Percentiles rank a stretch among this genome's conserved stretches.
Conservation (phyloP, 2,329 filamentous ascomycete genomes). For the Curvularia sp. region DNA sequence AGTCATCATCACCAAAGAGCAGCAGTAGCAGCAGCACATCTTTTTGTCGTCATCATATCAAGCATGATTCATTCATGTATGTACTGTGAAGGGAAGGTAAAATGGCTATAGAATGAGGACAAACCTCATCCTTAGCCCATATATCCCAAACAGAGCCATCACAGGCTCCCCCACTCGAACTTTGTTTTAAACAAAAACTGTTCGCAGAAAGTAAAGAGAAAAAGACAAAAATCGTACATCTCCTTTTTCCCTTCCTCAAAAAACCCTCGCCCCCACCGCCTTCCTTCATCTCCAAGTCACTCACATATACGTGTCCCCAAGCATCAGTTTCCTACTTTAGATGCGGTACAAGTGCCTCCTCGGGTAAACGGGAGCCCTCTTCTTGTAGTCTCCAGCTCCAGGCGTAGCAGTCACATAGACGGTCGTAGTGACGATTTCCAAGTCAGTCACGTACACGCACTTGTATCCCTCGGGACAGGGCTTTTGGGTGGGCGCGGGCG, state of each 20-base stretch:
- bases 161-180: constrained; percentile 24
- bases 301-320: not conserved
- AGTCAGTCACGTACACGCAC: constrained; percentile 35
- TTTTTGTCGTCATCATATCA: not conserved
- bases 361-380: constrained; percentile 8
- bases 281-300: not conserved
- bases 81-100: not conserved
- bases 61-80: constrained; percentile 15
- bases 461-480: constrained; percentile 31
- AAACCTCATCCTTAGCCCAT: not conserved
- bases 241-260: not conserved
- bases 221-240: not conserved
- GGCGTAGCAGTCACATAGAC: constrained; percentile 36
- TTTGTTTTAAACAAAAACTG: not conserved
- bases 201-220: constrained; percentile 21
- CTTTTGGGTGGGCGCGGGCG: constrained; percentile 30
- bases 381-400: constrained; percentile 20
- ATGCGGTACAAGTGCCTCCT: constrained; percentile 11
- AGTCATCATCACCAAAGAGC: not conserved
- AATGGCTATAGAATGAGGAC: not conserved
- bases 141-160: constrained; percentile 19
- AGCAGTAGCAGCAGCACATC: no score
- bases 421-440: constrained; percentile 37
- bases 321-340: constrained; percentile 6
- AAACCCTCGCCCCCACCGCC: not conserved